phyloP scores from a whole-genome alignment of 1,139 yeast genomes.

The Candida tunisiensis region DNA sequence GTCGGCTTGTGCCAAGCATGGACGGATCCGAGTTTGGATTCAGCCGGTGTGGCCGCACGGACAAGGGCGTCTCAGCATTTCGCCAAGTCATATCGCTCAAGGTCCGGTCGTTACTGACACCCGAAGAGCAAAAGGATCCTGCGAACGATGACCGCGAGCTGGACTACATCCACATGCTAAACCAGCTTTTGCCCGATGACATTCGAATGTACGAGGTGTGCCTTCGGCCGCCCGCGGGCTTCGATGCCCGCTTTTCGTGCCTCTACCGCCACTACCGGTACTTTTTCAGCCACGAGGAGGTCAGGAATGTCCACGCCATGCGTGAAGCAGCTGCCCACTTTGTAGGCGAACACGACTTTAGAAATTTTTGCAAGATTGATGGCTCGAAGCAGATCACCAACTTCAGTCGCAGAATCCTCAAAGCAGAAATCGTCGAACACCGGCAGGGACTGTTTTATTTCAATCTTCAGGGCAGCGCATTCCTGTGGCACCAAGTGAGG shows the following conservation, averaged over 20 bases:
- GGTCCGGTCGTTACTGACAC: slow-evolving; percentile 50
- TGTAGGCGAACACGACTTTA: slow-evolving; percentile 72
- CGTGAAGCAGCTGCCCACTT: slow-evolving; percentile 44
- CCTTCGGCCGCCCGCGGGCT: slow-evolving; percentile 62
- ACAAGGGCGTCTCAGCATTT: slow-evolving; percentile 93
- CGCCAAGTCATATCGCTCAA: slow-evolving; percentile 77
- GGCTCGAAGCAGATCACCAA: slow-evolving; percentile 85
- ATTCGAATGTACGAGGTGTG: slow-evolving; percentile 72
- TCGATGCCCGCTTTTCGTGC: slow-evolving; percentile 92
- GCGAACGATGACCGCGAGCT: slow-evolving; percentile 48
- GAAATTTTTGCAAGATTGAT: slow-evolving; percentile 89
- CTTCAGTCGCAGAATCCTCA: slow-evolving; percentile 21
- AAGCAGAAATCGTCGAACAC: slow-evolving; percentile 10
- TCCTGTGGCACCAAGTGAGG: slow-evolving; percentile 96
- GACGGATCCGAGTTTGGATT: slow-evolving; percentile 48
- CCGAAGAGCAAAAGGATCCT: slow-evolving; percentile 39
- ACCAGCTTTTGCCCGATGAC: slow-evolving; percentile 64
- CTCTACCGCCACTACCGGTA: slow-evolving; percentile 70
- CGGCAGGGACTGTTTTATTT: slow-evolving; percentile 33
- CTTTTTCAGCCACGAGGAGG: slow-evolving; percentile 36
- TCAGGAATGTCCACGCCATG: slow-evolving; percentile 53
- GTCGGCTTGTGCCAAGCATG: slow-evolving; percentile 39
- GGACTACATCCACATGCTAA: slow-evolving; percentile 59
- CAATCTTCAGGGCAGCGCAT: slow-evolving; percentile 77
- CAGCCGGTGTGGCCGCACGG: slow-evolving; percentile 93